Conservation (phyloP, 495 filamentous ascomycete species). For the Lophiostoma macrostomum region DNA sequence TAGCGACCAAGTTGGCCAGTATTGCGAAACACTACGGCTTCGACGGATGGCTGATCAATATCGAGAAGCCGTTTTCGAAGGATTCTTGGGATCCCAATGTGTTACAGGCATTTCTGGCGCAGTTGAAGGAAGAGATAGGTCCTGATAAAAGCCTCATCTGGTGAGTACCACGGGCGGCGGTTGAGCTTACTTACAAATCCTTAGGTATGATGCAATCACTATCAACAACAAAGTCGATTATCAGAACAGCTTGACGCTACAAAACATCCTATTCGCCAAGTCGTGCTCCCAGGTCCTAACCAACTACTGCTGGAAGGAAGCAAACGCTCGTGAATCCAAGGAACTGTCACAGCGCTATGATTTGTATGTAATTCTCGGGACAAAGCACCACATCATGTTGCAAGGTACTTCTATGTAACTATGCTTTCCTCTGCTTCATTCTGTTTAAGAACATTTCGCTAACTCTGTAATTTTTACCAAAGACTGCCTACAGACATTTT, state of each 20-base stretch:
- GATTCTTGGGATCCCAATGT: conserved; percentile 26
- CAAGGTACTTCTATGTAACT: too few relatives aligned
- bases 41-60: conserved; percentile 49
- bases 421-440: too few relatives aligned
- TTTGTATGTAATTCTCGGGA: too few relatives aligned
- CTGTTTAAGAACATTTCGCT: too few relatives aligned
- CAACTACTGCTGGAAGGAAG: conserved; percentile 45
- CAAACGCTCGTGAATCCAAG: conserved; percentile 27
- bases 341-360: conserved; percentile 26
- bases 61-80: conserved; percentile 44
- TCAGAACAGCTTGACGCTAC: conserved; percentile 43
- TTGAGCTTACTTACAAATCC: background rate
- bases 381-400: too few relatives aligned
- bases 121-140: conserved; percentile 35
- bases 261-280: conserved; percentile 40
- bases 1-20: conserved; percentile 41
- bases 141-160: conserved; percentile 38
- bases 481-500: conserved; percentile 32
- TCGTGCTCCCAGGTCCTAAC: conserved; percentile 41
- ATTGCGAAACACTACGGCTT: conserved; percentile 46
- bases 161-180: conserved; percentile 31
- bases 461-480: too few relatives aligned
- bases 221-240: conserved; percentile 42
- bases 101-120: conserved; percentile 37
- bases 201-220: conserved; percentile 47